Conservation (phyloP, 2,329 filamentous ascomycete species). For the Lasiodiplodia gonubiensis region DNA sequence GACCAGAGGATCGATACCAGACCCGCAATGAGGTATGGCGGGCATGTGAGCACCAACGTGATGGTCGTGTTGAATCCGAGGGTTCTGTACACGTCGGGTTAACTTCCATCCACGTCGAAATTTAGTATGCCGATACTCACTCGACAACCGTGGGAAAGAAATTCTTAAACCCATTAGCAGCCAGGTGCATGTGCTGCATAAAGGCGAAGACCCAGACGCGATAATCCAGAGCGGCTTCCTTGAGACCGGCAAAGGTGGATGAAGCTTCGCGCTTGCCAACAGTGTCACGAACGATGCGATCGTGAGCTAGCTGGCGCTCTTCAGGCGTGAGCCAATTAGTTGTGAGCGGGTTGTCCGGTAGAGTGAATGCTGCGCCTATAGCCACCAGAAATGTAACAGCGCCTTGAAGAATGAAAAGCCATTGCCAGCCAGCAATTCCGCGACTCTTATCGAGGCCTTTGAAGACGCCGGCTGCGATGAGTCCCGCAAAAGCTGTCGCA, state of each 20-base stretch:
- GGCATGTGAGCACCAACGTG: constrained; percentile 40
- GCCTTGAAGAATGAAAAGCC: constrained; percentile 14
- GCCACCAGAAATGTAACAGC: constrained; percentile 35
- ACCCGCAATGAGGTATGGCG: constrained; percentile 32
- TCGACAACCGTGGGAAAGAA: constrained; percentile 46
- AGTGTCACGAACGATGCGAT: constrained; percentile 55
- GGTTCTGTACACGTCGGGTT: constrained; percentile 30
- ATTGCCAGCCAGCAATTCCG: constrained; percentile 1
- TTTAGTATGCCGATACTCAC: too few relatives aligned
- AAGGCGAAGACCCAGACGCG: constrained; percentile 2
- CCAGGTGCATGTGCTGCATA: constrained; percentile 17
- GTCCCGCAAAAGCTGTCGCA: constrained; percentile 49
- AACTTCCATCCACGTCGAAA: too few relatives aligned
- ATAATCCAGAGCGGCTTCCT: background rate
- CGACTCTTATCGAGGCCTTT: constrained; percentile 38
- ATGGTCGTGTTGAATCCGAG: constrained; percentile 44
- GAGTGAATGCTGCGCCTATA: constrained; percentile 33
- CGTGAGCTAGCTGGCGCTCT: constrained; percentile 51
- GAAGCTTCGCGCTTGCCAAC: constrained; percentile 50
- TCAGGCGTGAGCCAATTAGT: constrained; percentile 54
- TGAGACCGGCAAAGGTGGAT: background rate
- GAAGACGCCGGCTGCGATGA: constrained; percentile 46
- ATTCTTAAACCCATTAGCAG: constrained; percentile 34
- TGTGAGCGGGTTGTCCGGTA: constrained; percentile 45
- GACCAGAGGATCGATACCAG: constrained; percentile 34